Percentiles rank a stretch among this genome's conserved stretches.
These are phyloP conservation scores for Cercospora sesami DNA, from an alignment of 2,329 filamentous ascomycete genomes.

Conservation along the genomic window DNA sequence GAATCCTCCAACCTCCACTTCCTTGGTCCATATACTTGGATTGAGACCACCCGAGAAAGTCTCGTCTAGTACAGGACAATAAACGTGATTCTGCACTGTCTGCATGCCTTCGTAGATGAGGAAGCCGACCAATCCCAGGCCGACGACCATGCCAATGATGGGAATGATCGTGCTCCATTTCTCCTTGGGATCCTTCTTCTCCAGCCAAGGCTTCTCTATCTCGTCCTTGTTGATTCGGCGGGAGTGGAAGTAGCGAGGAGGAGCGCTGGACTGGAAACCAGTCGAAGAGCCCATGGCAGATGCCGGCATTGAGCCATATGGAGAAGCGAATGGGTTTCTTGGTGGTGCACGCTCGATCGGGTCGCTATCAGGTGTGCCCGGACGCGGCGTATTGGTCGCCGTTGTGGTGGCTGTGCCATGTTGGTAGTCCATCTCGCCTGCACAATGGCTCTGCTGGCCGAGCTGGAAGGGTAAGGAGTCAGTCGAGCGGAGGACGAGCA, in stretches of 20 bases:
- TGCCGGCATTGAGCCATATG: constrained; percentile 47
- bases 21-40: constrained; percentile 67
- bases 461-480: not conserved
- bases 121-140: constrained; percentile 67
- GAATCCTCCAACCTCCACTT: constrained; percentile 72
- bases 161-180: constrained; percentile 86
- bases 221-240: constrained; percentile 70
- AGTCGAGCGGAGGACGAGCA: not conserved
- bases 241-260: constrained; percentile 66
- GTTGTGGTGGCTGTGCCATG: constrained; percentile 35
- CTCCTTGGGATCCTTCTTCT: constrained; percentile 72
- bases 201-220: constrained; percentile 73
- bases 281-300: constrained; percentile 48
- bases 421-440: constrained; percentile 31
- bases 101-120: constrained; percentile 73
- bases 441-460: constrained; percentile 5
- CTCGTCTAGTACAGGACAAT: constrained; percentile 68
- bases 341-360: constrained; percentile 34
- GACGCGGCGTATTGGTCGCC: constrained; percentile 40
- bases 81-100: constrained; percentile 72
- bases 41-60: constrained; percentile 60
- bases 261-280: constrained; percentile 36
- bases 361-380: constrained; percentile 43
- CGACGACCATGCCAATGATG: constrained; percentile 67
- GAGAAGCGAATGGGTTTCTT: constrained; percentile 42